phyloP scores from a whole-genome alignment of 257 asterid species.

The Penstemon eatonii region DNA sequence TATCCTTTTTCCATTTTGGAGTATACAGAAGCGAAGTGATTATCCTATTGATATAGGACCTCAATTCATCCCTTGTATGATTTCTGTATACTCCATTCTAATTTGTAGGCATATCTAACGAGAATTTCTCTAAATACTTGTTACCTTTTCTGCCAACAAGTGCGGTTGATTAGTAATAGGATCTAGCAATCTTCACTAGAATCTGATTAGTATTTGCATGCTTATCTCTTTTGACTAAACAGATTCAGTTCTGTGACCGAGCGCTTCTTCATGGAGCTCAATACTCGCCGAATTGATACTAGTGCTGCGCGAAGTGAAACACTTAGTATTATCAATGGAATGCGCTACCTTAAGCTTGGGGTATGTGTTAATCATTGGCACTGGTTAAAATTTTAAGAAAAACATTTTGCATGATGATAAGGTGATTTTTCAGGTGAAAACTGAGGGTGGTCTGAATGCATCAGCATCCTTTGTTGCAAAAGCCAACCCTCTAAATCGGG shows the following conservation, averaged over 20 bases:
- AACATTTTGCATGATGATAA: conserved; percentile 33
- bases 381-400: conserved; percentile 27
- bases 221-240: conserved; percentile 36
- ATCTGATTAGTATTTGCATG: conserved; percentile 25
- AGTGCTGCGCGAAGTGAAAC: conserved; percentile 96
- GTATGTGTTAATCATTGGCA: conserved; percentile 49
- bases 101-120: conserved; percentile 16
- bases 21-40: not conserved
- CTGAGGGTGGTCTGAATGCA: conserved; percentile 96
- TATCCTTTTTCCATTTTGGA: not conserved
- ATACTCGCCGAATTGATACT: conserved; percentile 90
- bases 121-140: conserved; percentile 10
- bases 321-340: conserved; percentile 90
- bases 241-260: conserved; percentile 99
- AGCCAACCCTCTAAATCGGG: conserved; percentile 94
- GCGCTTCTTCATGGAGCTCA: conserved; percentile 97
- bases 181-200: conserved; percentile 19
- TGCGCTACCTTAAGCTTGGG: conserved; percentile 99
- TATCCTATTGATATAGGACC: not conserved
- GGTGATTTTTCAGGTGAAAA: conserved; percentile 73
- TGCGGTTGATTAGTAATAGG: conserved; percentile 22
- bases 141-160: conserved; percentile 15
- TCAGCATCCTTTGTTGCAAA: conserved; percentile 98
- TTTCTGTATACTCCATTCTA: conserved; percentile 8
- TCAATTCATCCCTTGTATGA: conserved; percentile 11